Base-by-base conservation (phyloP, 2,329 filamentous ascomycete genomes). In the Domatiomyces globalis region DNA sequence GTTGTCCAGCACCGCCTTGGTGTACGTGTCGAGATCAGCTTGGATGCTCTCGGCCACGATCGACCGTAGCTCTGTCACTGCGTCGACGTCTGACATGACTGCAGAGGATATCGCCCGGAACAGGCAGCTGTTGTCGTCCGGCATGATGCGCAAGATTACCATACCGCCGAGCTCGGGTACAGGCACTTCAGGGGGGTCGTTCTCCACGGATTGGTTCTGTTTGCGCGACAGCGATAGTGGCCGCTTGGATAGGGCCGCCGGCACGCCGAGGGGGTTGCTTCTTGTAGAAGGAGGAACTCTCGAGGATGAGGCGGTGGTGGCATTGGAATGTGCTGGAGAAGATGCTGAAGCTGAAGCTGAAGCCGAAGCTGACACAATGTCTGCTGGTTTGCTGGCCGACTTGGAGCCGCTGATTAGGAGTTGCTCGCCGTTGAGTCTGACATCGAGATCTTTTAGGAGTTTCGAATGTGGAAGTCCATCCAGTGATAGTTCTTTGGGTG, bases 91-190 rank as follows among this genome's bases (percentile, higher is more conserved):
- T 29, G 79, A 77, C 47, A 87, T 78, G n/a, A 94, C 75, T 2
- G 85, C 85, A 50, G 83, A 84, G 15, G 86, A 85, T 46, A 96
- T 81, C 0, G 90, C 89, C 25, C 88, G 85, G 68, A 95, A 96
- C 62, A 96, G 81, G 69, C 90, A 96, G 53, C 83, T 87, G 67
- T 95, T 95, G 67, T 96, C 90, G 63, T 95, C 90, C 4, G 89
- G 87, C 90, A 96, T 95, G 48, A 96, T 86, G 12, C 90, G 83
- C 17, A 95, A 77, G 7, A 94, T 84, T 17, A 78, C 66, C 1
- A 73, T 77, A 46, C 77, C 78, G 29, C 70, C 69, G 47, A 78
- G 74, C 25, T 74, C 69, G 5, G 78, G 73, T 0, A 82, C 71
- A 0, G 74, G 69, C 1, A 84, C 67, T 60, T 83, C 79, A 0